Percentiles rank a stretch among this genome's conserved stretches.
Conservation (phyloP, 768 basidiomycete species). For the Mycena galericulata region DNA sequence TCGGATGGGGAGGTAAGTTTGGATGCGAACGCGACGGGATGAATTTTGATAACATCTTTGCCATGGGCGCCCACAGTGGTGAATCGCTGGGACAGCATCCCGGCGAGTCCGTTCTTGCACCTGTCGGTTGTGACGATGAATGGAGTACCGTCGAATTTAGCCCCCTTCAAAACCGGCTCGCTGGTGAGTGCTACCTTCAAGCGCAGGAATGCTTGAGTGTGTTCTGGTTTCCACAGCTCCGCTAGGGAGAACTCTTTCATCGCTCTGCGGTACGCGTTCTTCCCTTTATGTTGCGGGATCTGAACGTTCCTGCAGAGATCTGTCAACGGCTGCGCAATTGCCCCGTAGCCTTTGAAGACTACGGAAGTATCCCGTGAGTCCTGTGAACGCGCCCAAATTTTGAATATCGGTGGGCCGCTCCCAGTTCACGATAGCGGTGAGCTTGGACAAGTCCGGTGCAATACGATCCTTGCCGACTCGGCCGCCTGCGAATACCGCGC, state of each 20-base stretch:
- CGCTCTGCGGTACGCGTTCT: slow-evolving; percentile 42
- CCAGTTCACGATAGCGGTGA: slow-evolving; percentile 53
- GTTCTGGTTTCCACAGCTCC: slow-evolving; percentile 28
- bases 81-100: slow-evolving; percentile 38
- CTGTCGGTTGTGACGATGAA: slow-evolving; percentile 48
- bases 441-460: slow-evolving; percentile 48
- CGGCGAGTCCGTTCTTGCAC: slow-evolving; percentile 43
- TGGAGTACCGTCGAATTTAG: slow-evolving; percentile 40
- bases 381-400: slow-evolving; percentile 25
- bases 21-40: slow-evolving; percentile 44
- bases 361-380: slow-evolving; percentile 45
- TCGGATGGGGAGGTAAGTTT: slow-evolving; percentile 42
- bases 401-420: slow-evolving; percentile 24
- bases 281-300: slow-evolving; percentile 34
- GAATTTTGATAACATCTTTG: slow-evolving; percentile 13
- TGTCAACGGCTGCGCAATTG: slow-evolving; percentile 45
- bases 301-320: slow-evolving; percentile 42
- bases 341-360: slow-evolving; percentile 48
- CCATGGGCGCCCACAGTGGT: slow-evolving; percentile 29
- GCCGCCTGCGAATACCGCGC: slow-evolving; percentile 50
- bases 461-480: slow-evolving; percentile 47
- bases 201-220: slow-evolving; percentile 38
- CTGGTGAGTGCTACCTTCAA: slow-evolving; percentile 40
- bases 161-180: slow-evolving; percentile 35
- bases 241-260: slow-evolving; percentile 36